Evolutionary conservation across 306 rosid species (phyloP).

Genomic region (Rubus idaeus): DNA sequence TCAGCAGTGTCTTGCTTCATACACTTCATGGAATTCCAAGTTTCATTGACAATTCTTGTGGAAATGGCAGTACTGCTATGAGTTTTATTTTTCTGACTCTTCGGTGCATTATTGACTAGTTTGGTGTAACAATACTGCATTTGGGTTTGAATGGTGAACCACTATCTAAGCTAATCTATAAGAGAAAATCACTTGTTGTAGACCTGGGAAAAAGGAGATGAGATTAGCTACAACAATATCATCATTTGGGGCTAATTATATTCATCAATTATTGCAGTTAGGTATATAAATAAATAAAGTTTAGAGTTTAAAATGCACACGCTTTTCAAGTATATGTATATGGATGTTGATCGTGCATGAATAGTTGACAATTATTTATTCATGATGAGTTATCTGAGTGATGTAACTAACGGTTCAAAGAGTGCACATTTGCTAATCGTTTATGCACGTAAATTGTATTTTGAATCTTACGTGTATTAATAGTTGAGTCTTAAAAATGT

Average conservation of each 20-base stretch:
- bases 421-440: neutral
- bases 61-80: neutral
- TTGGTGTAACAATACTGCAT: constrained; percentile 1
- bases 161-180: neutral
- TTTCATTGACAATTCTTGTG: neutral
- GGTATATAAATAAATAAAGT: neutral
- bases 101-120: neutral
- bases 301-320: neutral
- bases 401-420: neutral
- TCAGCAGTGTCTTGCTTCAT: neutral
- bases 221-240: constrained; percentile 1
- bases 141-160: neutral
- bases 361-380: neutral
- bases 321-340: no score
- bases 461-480: neutral
- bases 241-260: neutral
- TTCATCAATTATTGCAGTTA: neutral
- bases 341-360: no score
- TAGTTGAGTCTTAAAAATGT: neutral
- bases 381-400: neutral
- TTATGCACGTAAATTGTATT: neutral
- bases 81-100: neutral
- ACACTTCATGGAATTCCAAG: neutral
- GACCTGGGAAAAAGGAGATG: neutral
- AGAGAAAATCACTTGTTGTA: neutral